Evolutionary conservation across 129 eudicot genomes (phyloP).

Genomic region (Arctium minus): DNA sequence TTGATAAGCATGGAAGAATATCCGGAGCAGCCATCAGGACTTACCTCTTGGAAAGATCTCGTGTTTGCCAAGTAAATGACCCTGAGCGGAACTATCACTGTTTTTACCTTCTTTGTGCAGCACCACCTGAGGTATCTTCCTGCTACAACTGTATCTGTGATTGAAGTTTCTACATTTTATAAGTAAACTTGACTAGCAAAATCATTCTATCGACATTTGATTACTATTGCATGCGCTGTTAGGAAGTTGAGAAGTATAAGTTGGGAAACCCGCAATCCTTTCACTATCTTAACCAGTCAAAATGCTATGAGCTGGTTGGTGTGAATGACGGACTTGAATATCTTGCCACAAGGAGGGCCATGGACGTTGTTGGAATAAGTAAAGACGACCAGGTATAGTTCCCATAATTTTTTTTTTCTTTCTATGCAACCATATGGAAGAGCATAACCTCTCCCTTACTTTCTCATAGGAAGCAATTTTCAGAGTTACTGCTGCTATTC

Average conservation of each 20-base stretch:
- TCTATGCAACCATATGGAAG: not conserved
- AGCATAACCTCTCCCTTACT: not conserved
- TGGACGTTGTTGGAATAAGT: constrained; percentile 97
- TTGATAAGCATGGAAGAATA: constrained; percentile 95
- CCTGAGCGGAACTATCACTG: constrained; percentile 98
- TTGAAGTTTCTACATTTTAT: not conserved
- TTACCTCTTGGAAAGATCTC: constrained; percentile 95
- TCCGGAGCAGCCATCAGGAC: constrained; percentile 99
- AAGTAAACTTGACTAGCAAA: not conserved
- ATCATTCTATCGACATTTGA: not conserved
- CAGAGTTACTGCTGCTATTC: constrained; percentile 94
- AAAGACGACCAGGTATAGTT: constrained; percentile 75
- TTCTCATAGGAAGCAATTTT: constrained; percentile 88
- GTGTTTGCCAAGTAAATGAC: constrained; percentile 92
- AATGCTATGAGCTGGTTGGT: constrained; percentile 88
- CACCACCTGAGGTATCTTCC: constrained; percentile 81
- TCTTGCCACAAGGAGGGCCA: constrained; percentile 96
- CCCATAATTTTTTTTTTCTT: not conserved
- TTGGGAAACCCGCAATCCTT: constrained; percentile 79
- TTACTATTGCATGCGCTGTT: constrained; percentile 22
- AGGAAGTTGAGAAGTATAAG: constrained; percentile 92
- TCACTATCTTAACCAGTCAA: constrained; percentile 98
- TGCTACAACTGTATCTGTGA: not conserved
- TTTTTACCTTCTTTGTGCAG: constrained; percentile 98
- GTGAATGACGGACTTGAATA: constrained; percentile 81